Evolutionary conservation across 2,329 filamentous ascomycete species (phyloP), one percentile per base, ranked within the genome.

Genomic region (Trichoderma guizhouense): DNA sequence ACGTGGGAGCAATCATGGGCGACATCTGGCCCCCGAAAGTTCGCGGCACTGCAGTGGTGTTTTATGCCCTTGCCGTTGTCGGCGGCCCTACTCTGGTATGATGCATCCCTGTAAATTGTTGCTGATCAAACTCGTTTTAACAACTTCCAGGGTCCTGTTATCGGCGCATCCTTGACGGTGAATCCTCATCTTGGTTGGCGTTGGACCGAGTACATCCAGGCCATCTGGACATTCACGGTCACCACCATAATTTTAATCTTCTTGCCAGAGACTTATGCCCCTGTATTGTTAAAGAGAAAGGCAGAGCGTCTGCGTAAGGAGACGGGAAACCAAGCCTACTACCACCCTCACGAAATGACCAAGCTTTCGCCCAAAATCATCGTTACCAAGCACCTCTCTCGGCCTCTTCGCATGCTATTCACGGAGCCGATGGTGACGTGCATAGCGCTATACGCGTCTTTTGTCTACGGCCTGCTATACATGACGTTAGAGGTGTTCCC

Each of bases 401-500:
- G 84, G 5, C 84, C 84, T 0, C 76, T 81, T 21, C 81, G 82
- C 57, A 78, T 85, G 67, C 78, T 85, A 7, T 90, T 92, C 83
- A 81, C 82, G 71, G 91, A 93, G 76, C 91, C 91, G 2, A 93
- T 93, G 75, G 90, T 92, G 24, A 77, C 90, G 18, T 80, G 90
- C 5, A 83, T 92, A 47, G 86, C 89, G 1, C 76, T 92, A 0
- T 92, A 91, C 76, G 87, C 88, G 2, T 86, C 84, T 36, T 91
- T 92, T 76, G 85, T 85, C 75, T 90, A 89, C 75, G 88, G 87
- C 0, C 86, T 89, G 43, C 77, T 89, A 1, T 90, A 89, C 76
- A 83, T 85, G 77, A 82, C 83, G 66, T 77, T 86, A 1, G 82
- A 81, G 8, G 81, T 83, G 0, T 78, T 86, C 8, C 83, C 84